phyloP scores from a whole-genome alignment of 306 rosid species.

The Cucumis melo region DNA sequence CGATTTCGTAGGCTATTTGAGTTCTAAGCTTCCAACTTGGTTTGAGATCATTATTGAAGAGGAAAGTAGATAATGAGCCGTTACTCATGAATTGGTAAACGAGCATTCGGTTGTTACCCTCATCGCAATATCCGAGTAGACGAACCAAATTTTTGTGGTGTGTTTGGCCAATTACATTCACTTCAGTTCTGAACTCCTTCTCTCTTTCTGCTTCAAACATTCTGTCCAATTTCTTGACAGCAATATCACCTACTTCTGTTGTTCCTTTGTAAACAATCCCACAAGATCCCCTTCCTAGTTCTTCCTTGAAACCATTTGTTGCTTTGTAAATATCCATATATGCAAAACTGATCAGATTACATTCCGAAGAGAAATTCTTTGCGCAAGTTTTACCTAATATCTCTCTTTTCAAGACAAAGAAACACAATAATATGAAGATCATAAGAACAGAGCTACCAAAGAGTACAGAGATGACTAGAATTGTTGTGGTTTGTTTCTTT shows the following conservation, averaged over 20 bases:
- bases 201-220: slow-evolving; percentile 9
- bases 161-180: slow-evolving; percentile 8
- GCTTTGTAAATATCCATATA: slow-evolving; percentile 11
- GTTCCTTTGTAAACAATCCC: slow-evolving; percentile 10
- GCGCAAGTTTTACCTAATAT: not conserved
- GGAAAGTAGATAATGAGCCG: slow-evolving; percentile 18
- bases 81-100: slow-evolving; percentile 32
- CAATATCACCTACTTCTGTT: not conserved
- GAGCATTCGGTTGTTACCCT: slow-evolving; percentile 14
- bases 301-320: slow-evolving; percentile 22
- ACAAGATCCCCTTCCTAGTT: slow-evolving; percentile 22
- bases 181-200: slow-evolving; percentile 18
- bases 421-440: not conserved
- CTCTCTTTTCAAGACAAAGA: not conserved
- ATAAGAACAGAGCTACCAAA: not conserved
- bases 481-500: not conserved
- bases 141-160: slow-evolving; percentile 26
- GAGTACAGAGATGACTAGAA: not conserved
- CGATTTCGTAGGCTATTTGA: slow-evolving; percentile 12
- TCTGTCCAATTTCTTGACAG: slow-evolving; percentile 20
- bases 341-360: slow-evolving; percentile 5
- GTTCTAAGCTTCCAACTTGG: slow-evolving; percentile 22
- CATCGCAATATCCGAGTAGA: slow-evolving; percentile 26
- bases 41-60: slow-evolving; percentile 6
- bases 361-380: not conserved